Base-by-base conservation (phyloP, 257 asterid species). In the Ophiorrhiza pumila region DNA sequence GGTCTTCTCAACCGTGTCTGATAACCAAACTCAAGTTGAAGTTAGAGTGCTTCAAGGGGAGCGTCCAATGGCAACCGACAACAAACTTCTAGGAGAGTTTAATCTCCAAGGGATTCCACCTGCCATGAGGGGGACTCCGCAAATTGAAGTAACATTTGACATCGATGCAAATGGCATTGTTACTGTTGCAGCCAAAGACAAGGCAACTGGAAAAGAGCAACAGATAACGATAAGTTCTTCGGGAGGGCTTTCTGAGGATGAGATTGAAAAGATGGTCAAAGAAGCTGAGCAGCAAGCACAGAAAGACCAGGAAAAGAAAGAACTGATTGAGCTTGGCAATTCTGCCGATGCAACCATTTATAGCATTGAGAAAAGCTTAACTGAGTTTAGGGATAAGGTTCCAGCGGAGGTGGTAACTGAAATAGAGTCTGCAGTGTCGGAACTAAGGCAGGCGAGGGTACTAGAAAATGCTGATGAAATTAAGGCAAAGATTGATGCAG, bases 131-230 rank as follows among this genome's bases (percentile, higher is more conserved):
- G 84, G 84, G 7, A 66, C 73, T 35, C 84, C 84, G 17, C 82
- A 77, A 37, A 70, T 80, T 45, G 84, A 77, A 74, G 84, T 80
- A 5, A 74, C 77, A 23, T 74, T 81, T 27, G 85, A 81, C 64
- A 77, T 81, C 41, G 82, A 81, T 52, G 78, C 82, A 43, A 81
- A 81, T 61, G 85, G 85, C 17, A 77, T 81, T 32, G 73, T 77
- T 27, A 71, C 69, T 8, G 69, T 72, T 12, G 41, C 81, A 14
- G 81, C 81, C 2, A 65, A 71, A 27, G 77, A 77, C 57, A 77
- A 63, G 68, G 61, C 58, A 5, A 71, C 81, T 45, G 69, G 76
- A 18, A 71, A 55, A 61, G 72, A 71, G 20, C 73, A 77, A 71
- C 76, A 77, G 72, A 72, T 78, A 23, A 78, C 78, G 20, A 78